Evolutionary conservation across 73 alveolate species (phyloP).

Genomic region (Paramecium tetraurelia): DNA sequence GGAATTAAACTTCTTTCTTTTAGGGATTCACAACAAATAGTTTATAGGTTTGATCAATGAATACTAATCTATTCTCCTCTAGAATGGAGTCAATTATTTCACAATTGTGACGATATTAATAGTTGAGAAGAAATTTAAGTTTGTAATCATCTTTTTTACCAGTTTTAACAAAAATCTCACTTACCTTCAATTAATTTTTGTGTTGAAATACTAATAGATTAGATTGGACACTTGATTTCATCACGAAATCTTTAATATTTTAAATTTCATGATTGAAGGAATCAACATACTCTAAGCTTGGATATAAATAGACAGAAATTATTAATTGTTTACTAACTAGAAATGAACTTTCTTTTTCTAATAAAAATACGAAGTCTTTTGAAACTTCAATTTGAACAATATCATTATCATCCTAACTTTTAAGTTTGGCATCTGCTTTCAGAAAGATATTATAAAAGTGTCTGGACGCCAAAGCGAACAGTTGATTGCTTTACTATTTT

Average conservation of each 20-base stretch:
- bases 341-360: neutral
- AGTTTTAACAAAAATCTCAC: neutral
- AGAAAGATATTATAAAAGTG: neutral
- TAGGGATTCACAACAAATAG: neutral
- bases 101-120: neutral
- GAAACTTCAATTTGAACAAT: neutral
- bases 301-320: neutral
- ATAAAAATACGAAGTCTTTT: neutral
- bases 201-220: neutral
- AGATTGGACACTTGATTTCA: neutral
- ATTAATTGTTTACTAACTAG: neutral
- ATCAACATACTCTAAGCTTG: neutral
- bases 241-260: neutral
- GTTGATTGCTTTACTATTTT: neutral
- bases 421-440: neutral
- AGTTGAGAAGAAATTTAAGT: neutral
- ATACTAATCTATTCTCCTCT: neutral
- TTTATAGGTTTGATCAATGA: neutral
- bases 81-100: neutral
- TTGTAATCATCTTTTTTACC: neutral
- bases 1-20: neutral
- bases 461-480: neutral
- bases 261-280: neutral
- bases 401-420: neutral
- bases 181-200: neutral